Evolutionary conservation across 345 rosid species (phyloP), one percentile per base, ranked within the genome.

Genomic region (Leavenworthia alabamica): DNA sequence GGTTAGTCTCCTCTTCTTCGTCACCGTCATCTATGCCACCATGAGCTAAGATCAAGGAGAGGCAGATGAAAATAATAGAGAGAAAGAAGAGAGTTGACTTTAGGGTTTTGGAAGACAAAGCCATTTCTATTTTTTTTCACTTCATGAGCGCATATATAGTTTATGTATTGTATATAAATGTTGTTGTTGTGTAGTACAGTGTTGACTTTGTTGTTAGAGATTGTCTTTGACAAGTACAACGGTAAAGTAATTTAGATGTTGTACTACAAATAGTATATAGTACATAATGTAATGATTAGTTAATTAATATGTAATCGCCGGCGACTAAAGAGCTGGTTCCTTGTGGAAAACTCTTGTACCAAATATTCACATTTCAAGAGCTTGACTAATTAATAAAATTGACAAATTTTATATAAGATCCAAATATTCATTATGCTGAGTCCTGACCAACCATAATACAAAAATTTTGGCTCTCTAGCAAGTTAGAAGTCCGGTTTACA

Each of bases 11-110:
- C 15, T 33, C 77, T 8, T 54, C 67, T 10, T 46, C 72, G 11
- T 53, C 60, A 1, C 16, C 67, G 8, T 54, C 66, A 1, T 64
- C 71, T 39, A 19, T 14, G 13, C 82, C 86, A 0, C 89, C 81
- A 11, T 86, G 86, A 51, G 66, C 72, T 7, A 47, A 62, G 33
- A 73, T 72, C 14, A 72, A n/a, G 44, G 77, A 74, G 60, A 76
- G 36, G 11, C 73, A 80, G 1, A 85, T 75, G 63, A 72, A 52
- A 47, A 82, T 40, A 11, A 77, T 44, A 31, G 74, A 42, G 9
- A 82, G 29, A 28, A 63, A 54, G 41, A 83, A 43, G 28, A 66
- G 64, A 40, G 77, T 81, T 73, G 88, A 82, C 82, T 72, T 79
- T 15, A 64, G 56, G 53, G 60, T 58, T 69, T 65, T 65, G 44